Evolutionary conservation across 2,329 filamentous ascomycete species (phyloP), one percentile per base, ranked within the genome.

Genomic region (Diaporthe longicolla): DNA sequence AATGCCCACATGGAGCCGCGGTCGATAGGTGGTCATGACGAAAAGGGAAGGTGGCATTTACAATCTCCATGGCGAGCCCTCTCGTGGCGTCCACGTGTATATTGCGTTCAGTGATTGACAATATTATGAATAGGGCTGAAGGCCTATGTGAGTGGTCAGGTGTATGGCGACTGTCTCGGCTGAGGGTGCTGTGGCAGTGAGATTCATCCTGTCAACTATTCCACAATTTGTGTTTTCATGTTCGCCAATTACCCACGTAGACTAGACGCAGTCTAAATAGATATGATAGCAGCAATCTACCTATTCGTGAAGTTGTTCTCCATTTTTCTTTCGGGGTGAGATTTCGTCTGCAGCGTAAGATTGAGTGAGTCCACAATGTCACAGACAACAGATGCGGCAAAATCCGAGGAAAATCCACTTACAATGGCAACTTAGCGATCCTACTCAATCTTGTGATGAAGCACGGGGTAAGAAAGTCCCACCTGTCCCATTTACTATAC

Each of bases 391-490:
- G 24, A 50, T n/a, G 19, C 48, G 61, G 61, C 35, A 50, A 26
- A 65, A 65, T 10, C 43, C 59, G 59, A 24, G 21, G 26, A 9
- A 37, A 37, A 37, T 48, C 45, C 63, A 66, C 63, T 52, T 19
- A 45, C 29, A 66, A 19, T 66, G 45, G 45, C 2, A 32, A 35
- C 11, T 19, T 24, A 9, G 45, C 63, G 21, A 66, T 52, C 45
- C 63, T 40, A 21, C 11, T 52, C 63, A 52, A 37, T 66, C 15
- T 52, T 66, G 6, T 37, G n/a, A 52, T 26, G 4, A 17, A 35
- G 21, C 29, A 66, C 63, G 15, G 32, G 29, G 52, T 37, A 66
- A 66, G 32, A 26, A 11, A 52, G 63, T 52, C 29, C 45, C 63
- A 66, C 45, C 29, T 24, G 32, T 17, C 50, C 45, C 45, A 35